These are phyloP conservation scores for Fusarium torreyae DNA, from an alignment of 2,329 filamentous ascomycete genomes.

Conservation along the genomic window DNA sequence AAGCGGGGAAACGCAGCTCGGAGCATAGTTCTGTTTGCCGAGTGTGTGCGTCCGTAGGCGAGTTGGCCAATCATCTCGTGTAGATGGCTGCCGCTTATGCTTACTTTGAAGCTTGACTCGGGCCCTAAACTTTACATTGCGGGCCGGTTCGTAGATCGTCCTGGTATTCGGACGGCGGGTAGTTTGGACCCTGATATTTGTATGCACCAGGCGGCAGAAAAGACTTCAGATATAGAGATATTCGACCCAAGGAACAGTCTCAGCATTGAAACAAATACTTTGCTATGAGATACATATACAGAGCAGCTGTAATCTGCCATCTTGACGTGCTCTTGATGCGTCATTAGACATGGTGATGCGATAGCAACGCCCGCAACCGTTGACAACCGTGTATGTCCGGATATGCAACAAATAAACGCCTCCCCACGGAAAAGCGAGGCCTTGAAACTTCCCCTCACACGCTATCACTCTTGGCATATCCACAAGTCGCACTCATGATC, in stretches of 20 bases:
- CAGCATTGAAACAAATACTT: fast-evolving
- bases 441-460: conserved; percentile 7
- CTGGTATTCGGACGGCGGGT: background rate
- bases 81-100: conserved; percentile 1
- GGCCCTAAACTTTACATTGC: conserved; percentile 32
- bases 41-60: background rate
- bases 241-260: background rate
- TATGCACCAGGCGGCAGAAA: background rate
- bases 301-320: fast-evolving
- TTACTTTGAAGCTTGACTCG: conserved; percentile 23
- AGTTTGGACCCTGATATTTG: conserved; percentile 17
- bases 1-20: conserved; percentile 25
- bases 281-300: fast-evolving
- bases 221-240: fast-evolving
- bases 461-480: conserved; percentile 33
- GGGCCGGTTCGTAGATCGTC: conserved; percentile 30
- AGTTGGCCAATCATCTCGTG: conserved; percentile 1
- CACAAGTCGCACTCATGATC: conserved; percentile 37
- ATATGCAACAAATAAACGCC: background rate
- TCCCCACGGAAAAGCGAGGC: conserved; percentile 15
- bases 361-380: background rate
- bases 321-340: background rate
- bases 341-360: background rate
- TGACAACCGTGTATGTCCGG: background rate
- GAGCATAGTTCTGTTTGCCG: conserved; percentile 39